Base-by-base conservation (phyloP, 108 stramenopile species). In the Cyclotella distinguenda region DNA sequence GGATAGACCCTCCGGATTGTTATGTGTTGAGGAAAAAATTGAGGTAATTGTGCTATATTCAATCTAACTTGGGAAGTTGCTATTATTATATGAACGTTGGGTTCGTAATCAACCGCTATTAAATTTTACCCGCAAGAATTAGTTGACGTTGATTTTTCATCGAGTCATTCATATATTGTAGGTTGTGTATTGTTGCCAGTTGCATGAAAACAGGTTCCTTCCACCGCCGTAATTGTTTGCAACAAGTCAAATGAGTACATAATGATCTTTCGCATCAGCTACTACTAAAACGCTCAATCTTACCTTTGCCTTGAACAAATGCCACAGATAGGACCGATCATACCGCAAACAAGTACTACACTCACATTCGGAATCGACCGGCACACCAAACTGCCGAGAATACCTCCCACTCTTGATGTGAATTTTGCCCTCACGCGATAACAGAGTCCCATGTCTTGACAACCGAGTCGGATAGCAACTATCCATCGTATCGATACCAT, bases 1-100 rank as follows among this genome's bases (percentile, higher is more conserved):
- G 97, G 34, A 96, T 99, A 61, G 96, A 99, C 73, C 97, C 97
- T 3, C 95, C 97, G 0, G 81, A 97, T 83, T 98, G 97, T 78
- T 96, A 89, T 64, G 62, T 96, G 21, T 80, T 99, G 66, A 86
- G 69, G 60, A 97, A 93, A 73, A 91, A 86, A 46, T 70, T 93
- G 74, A 66, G 70, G 61, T 77, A 42, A 60, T 56, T 11, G 3
- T 25, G 18, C 1, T 38, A 26, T 30, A 30, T n/a, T n/a, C n/a
- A n/a, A n/a, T n/a, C n/a, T n/a, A n/a, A n/a, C n/a, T n/a, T n/a
- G n/a, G 18, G 44, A 44, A 27, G 23, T 26, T 31, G 46, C 38
- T 10, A 12, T 38, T 9, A 28, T 53, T 28, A 9, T 11, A 9
- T 53, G 18, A 18, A 27, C 26, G 28, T 11, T 28, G 5, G 4